phyloP scores from a whole-genome alignment of 495 filamentous ascomycete species.

The Apiosordaria backusii region DNA sequence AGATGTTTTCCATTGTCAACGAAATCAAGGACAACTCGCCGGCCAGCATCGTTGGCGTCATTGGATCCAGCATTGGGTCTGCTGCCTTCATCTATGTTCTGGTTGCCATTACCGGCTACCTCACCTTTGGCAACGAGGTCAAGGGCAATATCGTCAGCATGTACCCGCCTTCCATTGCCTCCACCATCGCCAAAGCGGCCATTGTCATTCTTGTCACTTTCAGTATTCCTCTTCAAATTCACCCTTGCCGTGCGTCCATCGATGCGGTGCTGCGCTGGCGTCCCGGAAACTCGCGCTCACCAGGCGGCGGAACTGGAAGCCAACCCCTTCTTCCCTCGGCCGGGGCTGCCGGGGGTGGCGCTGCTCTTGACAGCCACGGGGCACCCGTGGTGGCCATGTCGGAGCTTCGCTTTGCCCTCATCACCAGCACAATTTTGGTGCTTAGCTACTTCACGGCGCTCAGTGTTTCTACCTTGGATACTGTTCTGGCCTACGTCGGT shows the following conservation, averaged over 20 bases:
- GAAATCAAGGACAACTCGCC: slow-evolving; percentile 86
- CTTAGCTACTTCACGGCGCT: slow-evolving; percentile 83
- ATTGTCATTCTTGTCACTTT: slow-evolving; percentile 98
- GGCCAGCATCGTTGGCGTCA: slow-evolving; percentile 70
- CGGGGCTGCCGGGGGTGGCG: slow-evolving; percentile 12
- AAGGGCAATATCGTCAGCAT: slow-evolving; percentile 89
- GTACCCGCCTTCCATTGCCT: slow-evolving; percentile 77
- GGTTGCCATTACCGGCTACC: slow-evolving; percentile 90
- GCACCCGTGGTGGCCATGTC: slow-evolving; percentile 57
- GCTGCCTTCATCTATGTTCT: slow-evolving; percentile 79
- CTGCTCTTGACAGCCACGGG: slow-evolving; percentile 37
- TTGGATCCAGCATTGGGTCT: slow-evolving; percentile 76
- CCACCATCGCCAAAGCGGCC: slow-evolving; percentile 88
- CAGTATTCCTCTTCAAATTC: slow-evolving; percentile 90
- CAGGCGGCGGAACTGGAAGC: slow-evolving; percentile 32
- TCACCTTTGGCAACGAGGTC: slow-evolving; percentile 86
- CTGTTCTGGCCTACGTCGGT: slow-evolving; percentile 91
- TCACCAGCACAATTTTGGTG: slow-evolving; percentile 81
- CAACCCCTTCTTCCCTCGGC: slow-evolving; percentile 42
- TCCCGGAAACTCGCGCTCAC: slow-evolving; percentile 78
- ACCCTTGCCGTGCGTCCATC: slow-evolving; percentile 89
- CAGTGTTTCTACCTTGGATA: slow-evolving; percentile 82
- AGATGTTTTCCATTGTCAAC: slow-evolving; percentile 99
- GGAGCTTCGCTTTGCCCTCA: slow-evolving; percentile 82
- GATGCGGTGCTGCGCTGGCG: slow-evolving; percentile 93